A percentile compares a stretch with the other conserved stretches of the same genome.
These are phyloP conservation scores for Peronospora tabacina DNA, from an alignment of 352 stramenopile genomes.

Conservation along the genomic window DNA sequence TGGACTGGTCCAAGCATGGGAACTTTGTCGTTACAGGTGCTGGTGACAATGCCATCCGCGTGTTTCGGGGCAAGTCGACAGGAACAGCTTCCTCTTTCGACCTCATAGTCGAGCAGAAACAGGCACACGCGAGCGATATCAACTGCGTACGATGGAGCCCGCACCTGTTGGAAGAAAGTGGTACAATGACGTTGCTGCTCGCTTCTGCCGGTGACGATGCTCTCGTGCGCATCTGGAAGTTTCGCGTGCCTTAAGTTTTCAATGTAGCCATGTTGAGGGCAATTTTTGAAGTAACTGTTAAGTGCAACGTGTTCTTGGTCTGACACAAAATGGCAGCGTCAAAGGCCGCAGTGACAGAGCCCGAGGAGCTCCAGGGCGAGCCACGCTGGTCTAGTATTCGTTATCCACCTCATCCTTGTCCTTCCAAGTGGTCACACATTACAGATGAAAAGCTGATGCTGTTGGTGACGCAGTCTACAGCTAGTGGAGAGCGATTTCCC, in stretches of 20 bases:
- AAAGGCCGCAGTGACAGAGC: conserved; percentile 11
- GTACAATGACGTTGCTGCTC: conserved; percentile 41
- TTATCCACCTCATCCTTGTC: conserved; percentile 22
- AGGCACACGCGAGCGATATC: conserved; percentile 62
- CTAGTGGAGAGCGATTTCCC: conserved; percentile 68
- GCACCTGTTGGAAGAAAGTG: conserved; percentile 18
- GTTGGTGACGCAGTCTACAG: conserved; percentile 58
- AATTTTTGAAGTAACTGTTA: neutral
- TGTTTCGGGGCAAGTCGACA: conserved; percentile 56
- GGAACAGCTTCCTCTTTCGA: conserved; percentile 38
- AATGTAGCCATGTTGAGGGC: conserved; percentile 14
- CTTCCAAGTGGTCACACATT: conserved; percentile 35
- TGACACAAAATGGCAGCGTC: conserved; percentile 12
- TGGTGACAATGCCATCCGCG: conserved; percentile 86
- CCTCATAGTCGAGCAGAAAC: conserved; percentile 50
- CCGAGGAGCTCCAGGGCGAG: conserved; percentile 51
- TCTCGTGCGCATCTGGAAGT: conserved; percentile 62
- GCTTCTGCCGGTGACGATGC: conserved; percentile 61
- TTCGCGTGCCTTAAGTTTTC: conserved; percentile 23
- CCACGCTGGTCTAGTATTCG: conserved; percentile 62
- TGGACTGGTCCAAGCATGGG: conserved; percentile 88
- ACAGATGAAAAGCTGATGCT: conserved; percentile 56
- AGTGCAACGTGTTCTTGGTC: conserved; percentile 7
- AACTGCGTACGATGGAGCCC: conserved; percentile 80
- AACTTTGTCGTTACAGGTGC: conserved; percentile 86